These are phyloP conservation scores for Gynostemma pentaphyllum DNA, from an alignment of 306 rosid species.

Conservation along the genomic window DNA sequence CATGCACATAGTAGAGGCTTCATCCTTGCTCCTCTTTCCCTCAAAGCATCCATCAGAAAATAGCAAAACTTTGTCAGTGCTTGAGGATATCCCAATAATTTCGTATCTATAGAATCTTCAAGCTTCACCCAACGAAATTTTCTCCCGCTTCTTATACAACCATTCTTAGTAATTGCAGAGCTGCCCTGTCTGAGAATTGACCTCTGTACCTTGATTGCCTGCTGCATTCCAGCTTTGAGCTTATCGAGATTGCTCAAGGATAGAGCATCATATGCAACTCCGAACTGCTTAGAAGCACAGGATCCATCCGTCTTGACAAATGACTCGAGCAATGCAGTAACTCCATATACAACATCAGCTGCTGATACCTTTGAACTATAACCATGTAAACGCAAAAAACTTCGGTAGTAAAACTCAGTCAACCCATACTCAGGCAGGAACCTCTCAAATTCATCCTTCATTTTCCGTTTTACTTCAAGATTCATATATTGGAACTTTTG, in stretches of 20 bases:
- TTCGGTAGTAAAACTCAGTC: conserved; percentile 76
- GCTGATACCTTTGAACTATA: conserved; percentile 86
- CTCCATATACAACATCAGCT: conserved; percentile 97
- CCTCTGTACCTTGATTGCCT: conserved; percentile 76
- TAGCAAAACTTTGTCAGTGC: conserved; percentile 85
- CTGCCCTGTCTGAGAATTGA: conserved; percentile 92
- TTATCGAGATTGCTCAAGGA: conserved; percentile 64
- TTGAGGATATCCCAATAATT: conserved; percentile 75
- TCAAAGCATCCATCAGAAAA: conserved; percentile 90
- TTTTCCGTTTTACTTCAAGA: conserved; percentile 70
- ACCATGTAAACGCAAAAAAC: conserved; percentile 63
- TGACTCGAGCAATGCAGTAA: conserved; percentile 87
- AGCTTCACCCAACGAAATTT: conserved; percentile 89
- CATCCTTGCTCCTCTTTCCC: conserved; percentile 89
- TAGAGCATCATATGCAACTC: conserved; percentile 77
- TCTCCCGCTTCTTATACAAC: conserved; percentile 79
- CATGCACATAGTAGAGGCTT: conserved; percentile 96
- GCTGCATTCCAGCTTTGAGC: conserved; percentile 77
- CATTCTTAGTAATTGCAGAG: conserved; percentile 61
- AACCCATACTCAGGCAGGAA: conserved; percentile 81
- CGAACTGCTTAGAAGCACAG: conserved; percentile 72
- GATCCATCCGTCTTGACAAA: conserved; percentile 63
- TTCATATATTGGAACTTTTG: conserved; percentile 93
- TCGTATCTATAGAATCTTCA: conserved; percentile 62
- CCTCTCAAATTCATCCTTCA: conserved; percentile 69